phyloP scores from a whole-genome alignment of 164 flowering plant genomes.

The Aristolochia fimbriata region DNA sequence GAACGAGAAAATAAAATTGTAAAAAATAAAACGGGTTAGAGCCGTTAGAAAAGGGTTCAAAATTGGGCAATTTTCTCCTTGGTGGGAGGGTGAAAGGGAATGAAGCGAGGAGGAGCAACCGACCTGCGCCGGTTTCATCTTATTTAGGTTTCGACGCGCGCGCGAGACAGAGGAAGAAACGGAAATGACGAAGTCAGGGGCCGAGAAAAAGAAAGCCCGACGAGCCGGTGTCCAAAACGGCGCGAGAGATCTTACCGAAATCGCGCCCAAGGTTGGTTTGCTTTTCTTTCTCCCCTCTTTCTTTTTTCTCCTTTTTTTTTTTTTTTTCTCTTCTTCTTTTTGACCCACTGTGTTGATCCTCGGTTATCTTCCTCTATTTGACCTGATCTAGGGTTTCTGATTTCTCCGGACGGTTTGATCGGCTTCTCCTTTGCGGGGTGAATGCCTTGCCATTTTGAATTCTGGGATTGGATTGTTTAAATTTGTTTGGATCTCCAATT shows the following conservation, averaged over 20 bases:
- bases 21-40: too few relatives aligned
- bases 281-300: slow-evolving; percentile 8
- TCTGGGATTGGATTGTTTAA: too few relatives aligned
- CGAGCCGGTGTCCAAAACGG: slow-evolving; percentile 29
- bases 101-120: too few relatives aligned
- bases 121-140: too few relatives aligned
- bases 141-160: neutral
- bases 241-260: slow-evolving; percentile 41
- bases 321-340: slow-evolving; percentile 1
- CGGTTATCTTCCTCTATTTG: neutral
- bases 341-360: neutral
- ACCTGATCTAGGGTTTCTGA: neutral
- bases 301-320: neutral
- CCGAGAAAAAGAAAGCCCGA: slow-evolving; percentile 53
- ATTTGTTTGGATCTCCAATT: too few relatives aligned
- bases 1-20: too few relatives aligned
- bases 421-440: too few relatives aligned
- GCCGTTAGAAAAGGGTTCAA: too few relatives aligned
- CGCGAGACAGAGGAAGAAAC: slow-evolving; percentile 10
- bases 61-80: too few relatives aligned
- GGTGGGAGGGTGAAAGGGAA: too few relatives aligned
- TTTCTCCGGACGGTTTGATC: neutral
- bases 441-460: too few relatives aligned
- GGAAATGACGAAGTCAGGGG: slow-evolving; percentile 53
- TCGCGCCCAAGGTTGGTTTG: slow-evolving; percentile 49